Evolutionary conservation across 768 basidiomycete genomes (phyloP), one percentile per base, ranked within the genome.

Genomic region (Podaxis carcinomalis): DNA sequence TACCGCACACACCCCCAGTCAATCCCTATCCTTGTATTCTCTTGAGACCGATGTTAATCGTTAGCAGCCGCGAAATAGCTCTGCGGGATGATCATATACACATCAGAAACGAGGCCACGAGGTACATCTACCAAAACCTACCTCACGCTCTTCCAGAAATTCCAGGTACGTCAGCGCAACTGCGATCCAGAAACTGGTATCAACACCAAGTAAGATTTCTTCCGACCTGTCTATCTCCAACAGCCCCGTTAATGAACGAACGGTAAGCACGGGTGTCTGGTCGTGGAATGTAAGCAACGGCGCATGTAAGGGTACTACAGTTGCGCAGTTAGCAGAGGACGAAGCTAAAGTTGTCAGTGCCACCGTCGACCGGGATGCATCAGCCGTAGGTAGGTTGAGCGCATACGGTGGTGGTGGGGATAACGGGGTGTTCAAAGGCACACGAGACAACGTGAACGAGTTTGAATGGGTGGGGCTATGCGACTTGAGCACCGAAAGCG

Each of bases 91-190:
- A n/a, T 55, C 25, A 2, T n/a, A 28, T 28, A 28, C 28, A 51
- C 35, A 51, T 56, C 49, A 62, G 36, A 11, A 57, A 7, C 27
- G 3, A 37, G 14, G 36, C 39, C 7, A 51, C n/a, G 19, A 28
- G 36, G 35, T 49, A 3, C 23, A 23, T 3, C 13, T 13, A n/a
- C 7, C 51, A 19, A 35, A 42, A 72, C 86, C 62, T 64, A 90
- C 92, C 77, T 92, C 90, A 66, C 89, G 79, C 65, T 92, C 90
- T 66, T 82, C 83, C 66, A 93, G 70, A 67, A 90, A 93, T 61
- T 90, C 89, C 11, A 90, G 72, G 69, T 92, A 93, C 2, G 89
- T 86, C 66, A 92, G 69, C 0, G 86, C 86, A 42, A 90, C 76
- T 0, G 89, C 83, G 49, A 93, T 78, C 86, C 90, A 93, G 68